Base-by-base conservation (phyloP, 2,329 filamentous ascomycete species). In the Colletotrichum salicis region DNA sequence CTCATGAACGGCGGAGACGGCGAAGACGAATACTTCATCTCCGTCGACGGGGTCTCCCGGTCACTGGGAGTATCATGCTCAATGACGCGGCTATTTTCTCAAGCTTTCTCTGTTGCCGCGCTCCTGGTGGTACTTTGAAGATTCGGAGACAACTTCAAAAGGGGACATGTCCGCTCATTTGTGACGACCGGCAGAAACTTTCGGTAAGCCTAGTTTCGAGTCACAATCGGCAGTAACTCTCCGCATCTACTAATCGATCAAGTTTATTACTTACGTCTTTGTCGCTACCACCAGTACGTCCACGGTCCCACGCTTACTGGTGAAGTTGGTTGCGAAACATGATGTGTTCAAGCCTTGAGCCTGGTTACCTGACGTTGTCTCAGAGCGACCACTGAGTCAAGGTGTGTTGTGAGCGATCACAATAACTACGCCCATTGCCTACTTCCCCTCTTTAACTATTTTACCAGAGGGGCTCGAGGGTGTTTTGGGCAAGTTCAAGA, bases 1-100 rank as follows among this genome's bases (percentile, higher is more conserved):
- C 64, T 67, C n/a, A 11, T 24, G 48, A 63, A 63, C 58, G 59
- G 60, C 55, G 54, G 41, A 60, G 59, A 55, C 27, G 60, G 55
- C 27, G 35, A 48, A 51, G 45, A 51, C 27, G 59, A 55, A 24
- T 13, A 27, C 27, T 22, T 52, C 22, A 19, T 13, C 27, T 45
- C n/a, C 27, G 15, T 27, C 45, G 45, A 68, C 33, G 33, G 65
- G 57, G 64, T 13, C 29, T 33, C 51, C 57, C 13, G 51, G 57
- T 33, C 52, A 22, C 24, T 6, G 31, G 33, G 64, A 67, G 56
- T 24, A 58, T 63, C 31, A 35, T 54, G 58, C 64, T 37, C 24
- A 62, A 35, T 55, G 64, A 63, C 58, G 68, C 68, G 68, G 68
- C 68, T 71, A 68, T 68, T 29, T 35, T n/a, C 13, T 29, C 52